Base-by-base conservation (phyloP, 2,329 filamentous ascomycete species). In the Capronia coronata region DNA sequence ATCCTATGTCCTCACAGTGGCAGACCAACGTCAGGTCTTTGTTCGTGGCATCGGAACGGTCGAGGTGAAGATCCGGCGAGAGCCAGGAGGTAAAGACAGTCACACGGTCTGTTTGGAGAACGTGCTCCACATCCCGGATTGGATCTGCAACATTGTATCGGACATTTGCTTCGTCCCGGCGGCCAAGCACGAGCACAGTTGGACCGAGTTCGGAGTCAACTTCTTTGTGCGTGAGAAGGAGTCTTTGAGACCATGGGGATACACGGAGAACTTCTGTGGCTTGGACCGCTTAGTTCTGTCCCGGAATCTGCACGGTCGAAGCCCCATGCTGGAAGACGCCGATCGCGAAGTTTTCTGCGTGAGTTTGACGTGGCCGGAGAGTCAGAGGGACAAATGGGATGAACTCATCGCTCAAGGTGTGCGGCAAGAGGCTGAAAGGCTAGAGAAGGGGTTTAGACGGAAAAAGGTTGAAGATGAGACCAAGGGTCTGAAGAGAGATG, bases 111-210 rank as follows among this genome's bases (percentile, higher is more conserved):
- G 55, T 13, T 52, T 67, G 10, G 58, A 67, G 16, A 60, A 64
- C 47, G 65, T 68, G 34, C 54, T 67, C 37, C 64, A 68, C 52
- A 63, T 65, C 46, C 66, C 66, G 1, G 60, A 60, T 29, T 65
- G 65, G 41, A 41, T 65, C 13, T 67, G 65, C 41, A 68, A 67
- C 37, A 59, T 61, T 34, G 42, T 60, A 34, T 60, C 59, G 10
- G 58, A 60, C 46, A 35, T 52, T 11, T 56, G 49, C 14, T 60
- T 60, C 29, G 21, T 42, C 3, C 54, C 49, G 8, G 32, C 29
- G 5, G 21, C 47, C 10, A 44, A 43, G 5, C 57, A 58, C 44
- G 57, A 61, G 29, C 59, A 61, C 37, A 56, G 48, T 8, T 61
- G 58, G 58, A 55, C 49, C 9, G 45, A 55, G 23, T 49, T 55